phyloP scores from a whole-genome alignment of 441 rosid species.

The Eutrema salsugineum region DNA sequence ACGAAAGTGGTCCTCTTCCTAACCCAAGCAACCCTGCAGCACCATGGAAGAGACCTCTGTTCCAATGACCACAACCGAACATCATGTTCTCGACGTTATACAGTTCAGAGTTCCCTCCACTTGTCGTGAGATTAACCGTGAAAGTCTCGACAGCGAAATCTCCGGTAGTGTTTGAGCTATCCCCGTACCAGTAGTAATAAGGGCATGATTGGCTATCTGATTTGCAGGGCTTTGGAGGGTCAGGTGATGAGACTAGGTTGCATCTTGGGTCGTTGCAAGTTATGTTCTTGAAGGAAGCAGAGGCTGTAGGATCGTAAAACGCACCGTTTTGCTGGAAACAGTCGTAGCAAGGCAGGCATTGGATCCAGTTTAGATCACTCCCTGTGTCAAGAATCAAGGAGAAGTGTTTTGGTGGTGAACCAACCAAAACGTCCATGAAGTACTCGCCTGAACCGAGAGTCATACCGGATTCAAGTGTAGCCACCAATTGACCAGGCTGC shows the following conservation, averaged over 20 bases:
- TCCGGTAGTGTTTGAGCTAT: slow-evolving; percentile 88
- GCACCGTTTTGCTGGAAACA: slow-evolving; percentile 77
- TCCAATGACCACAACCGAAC: slow-evolving; percentile 98
- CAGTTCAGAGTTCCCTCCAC: slow-evolving; percentile 44
- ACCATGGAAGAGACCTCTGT: slow-evolving; percentile 75
- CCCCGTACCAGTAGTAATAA: slow-evolving; percentile 89
- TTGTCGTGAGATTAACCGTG: slow-evolving; percentile 66
- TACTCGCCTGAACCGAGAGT: slow-evolving; percentile 79
- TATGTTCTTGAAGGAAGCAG: slow-evolving; percentile 56
- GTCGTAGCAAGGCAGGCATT: slow-evolving; percentile 68
- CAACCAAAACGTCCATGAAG: slow-evolving; percentile 84
- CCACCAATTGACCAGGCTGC: slow-evolving; percentile 53
- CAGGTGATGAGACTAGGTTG: slow-evolving; percentile 65
- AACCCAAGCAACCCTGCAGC: slow-evolving; percentile 84
- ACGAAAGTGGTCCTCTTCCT: slow-evolving; percentile 89
- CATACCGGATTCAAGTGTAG: slow-evolving; percentile 78
- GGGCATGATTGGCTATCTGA: slow-evolving; percentile 68
- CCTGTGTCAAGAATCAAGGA: slow-evolving; percentile 94
- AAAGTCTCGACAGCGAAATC: slow-evolving; percentile 83
- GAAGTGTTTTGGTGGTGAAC: slow-evolving; percentile 86
- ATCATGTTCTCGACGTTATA: slow-evolving; percentile 61
- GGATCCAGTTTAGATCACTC: slow-evolving; percentile 92
- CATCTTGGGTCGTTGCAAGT: slow-evolving; percentile 68
- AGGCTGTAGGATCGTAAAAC: slow-evolving; percentile 53
- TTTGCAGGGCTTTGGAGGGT: slow-evolving; percentile 63